phyloP scores from a whole-genome alignment of 768 basidiomycete species.

The Tulasnella sp. region DNA sequence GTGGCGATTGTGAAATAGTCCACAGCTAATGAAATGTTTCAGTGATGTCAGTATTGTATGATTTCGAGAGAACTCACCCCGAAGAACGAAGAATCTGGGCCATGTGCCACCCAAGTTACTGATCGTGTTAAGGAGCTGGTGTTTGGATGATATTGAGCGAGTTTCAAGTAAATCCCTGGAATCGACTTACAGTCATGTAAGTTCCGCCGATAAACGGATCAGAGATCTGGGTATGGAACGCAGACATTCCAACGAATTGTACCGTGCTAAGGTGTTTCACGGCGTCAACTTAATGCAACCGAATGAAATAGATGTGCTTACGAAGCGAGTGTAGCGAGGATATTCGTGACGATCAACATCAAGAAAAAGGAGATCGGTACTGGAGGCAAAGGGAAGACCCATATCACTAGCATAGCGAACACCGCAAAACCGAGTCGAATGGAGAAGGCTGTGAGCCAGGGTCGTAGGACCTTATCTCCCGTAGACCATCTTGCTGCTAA shows the following conservation, averaged over 20 bases:
- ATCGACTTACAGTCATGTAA: conserved; percentile 84
- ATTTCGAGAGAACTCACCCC: conserved; percentile 36
- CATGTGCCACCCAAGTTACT: conserved; percentile 96
- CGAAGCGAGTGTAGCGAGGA: conserved; percentile 75
- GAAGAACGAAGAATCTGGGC: conserved; percentile 94
- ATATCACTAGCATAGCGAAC: conserved; percentile 62
- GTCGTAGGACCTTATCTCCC: conserved; percentile 62
- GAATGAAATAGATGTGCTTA: conserved; percentile 30
- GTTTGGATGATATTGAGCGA: background rate
- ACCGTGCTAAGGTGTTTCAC: conserved; percentile 51
- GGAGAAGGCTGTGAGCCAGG: conserved; percentile 89
- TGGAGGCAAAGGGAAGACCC: conserved; percentile 69
- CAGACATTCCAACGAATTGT: conserved; percentile 99
- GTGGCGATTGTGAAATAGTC: conserved; percentile 78
- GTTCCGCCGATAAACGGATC: conserved; percentile 97
- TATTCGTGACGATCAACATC: conserved; percentile 67
- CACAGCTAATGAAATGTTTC: conserved; percentile 40
- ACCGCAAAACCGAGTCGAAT: conserved; percentile 64
- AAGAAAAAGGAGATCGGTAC: conserved; percentile 50
- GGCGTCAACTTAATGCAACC: background rate
- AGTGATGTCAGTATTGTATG: background rate
- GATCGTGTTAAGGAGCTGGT: conserved; percentile 91
- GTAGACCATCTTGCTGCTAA: conserved; percentile 83
- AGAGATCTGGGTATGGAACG: conserved; percentile 92
- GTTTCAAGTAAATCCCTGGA: background rate